Base-by-base conservation (phyloP, 2,329 filamentous ascomycete genomes). In the Verticillium nonalfalfae region DNA sequence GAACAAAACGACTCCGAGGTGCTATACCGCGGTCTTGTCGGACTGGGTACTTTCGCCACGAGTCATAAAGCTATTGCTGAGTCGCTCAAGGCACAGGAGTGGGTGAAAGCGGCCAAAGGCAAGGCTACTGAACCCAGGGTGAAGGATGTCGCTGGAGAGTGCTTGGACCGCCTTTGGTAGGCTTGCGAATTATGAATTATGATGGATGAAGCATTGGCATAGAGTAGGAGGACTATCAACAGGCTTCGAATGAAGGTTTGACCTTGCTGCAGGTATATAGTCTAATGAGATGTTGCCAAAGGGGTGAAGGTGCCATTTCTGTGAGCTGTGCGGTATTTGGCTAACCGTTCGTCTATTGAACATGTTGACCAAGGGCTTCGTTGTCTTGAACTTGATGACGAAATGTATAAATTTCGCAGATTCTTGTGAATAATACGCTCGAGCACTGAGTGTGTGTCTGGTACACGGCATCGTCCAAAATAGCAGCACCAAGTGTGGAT, bases 11-110 rank as follows among this genome's bases (percentile, higher is more conserved):
- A 98, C 68, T 85, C 88, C 0, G 95, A 98, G 72, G 90, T 91
- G 0, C 76, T 95, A 3, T 98, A 93, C 72, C 86, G 95, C 26
- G 86, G 86, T 0, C 80, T 98, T 6, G 90, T 96, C 7, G 91
- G 91, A 0, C 76, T 94, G 0, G 96, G 95, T 0, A 99, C 93
- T 1, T 72, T 96, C 62, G 73, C 92, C 72, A 31, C 90, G 14
- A 81, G 86, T n/a, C 77, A 75, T 1, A 74, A 73, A 58, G 75
- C 75, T 2, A 76, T 76, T 64, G 78, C 75, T 38, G 77, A 71
- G 68, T 77, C 75, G 34, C 67, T 82, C 5, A 76, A 74, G 1
- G 76, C 78, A 7, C 70, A 73, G 5, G 66, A 67, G 13, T 78
- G 77, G 72, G 73, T 84, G 11, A 70, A 73, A 14, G 71, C 71